Conservation (phyloP, 75 land plant genomes). For the Azolla pinnata region DNA sequence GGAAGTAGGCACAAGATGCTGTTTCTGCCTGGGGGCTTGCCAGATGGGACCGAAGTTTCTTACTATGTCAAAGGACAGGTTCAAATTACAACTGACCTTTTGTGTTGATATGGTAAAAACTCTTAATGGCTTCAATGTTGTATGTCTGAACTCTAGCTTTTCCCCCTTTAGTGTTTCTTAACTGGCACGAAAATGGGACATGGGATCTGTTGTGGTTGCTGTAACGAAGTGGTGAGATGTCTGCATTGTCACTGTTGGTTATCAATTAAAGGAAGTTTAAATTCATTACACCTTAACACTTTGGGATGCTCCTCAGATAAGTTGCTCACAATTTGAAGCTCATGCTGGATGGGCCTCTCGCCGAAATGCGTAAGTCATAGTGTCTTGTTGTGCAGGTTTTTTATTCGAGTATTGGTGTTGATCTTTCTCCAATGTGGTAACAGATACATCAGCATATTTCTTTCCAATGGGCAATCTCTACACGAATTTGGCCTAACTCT, state of each 20-base stretch:
- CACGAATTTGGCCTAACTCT: conserved; percentile 64
- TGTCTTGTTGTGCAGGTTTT: not conserved
- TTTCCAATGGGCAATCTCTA: conserved; percentile 80
- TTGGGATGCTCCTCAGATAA: conserved; percentile 15
- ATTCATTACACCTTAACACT: not conserved
- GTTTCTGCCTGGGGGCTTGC: conserved; percentile 61
- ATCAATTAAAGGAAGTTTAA: not conserved
- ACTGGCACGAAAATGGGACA: conserved; percentile 63
- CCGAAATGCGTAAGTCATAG: conserved; percentile 23
- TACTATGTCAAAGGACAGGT: conserved; percentile 85
- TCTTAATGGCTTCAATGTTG: not conserved
- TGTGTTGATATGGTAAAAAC: not conserved
- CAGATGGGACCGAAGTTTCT: conserved; percentile 78
- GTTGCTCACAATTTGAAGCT: conserved; percentile 35
- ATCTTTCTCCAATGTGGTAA: not conserved
- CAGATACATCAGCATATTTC: conserved; percentile 75
- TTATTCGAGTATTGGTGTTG: not conserved
- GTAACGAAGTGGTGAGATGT: conserved; percentile 36
- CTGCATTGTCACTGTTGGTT: not conserved
- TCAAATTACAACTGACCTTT: not conserved
- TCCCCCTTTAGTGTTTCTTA: conserved; percentile 44
- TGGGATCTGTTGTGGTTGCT: conserved; percentile 79
- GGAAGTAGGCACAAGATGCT: conserved; percentile 64
- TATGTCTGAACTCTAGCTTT: no score
- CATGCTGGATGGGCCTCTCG: conserved; percentile 43